Base-by-base conservation (phyloP, 140 eudicot species). In the Oenanthe javanica region DNA sequence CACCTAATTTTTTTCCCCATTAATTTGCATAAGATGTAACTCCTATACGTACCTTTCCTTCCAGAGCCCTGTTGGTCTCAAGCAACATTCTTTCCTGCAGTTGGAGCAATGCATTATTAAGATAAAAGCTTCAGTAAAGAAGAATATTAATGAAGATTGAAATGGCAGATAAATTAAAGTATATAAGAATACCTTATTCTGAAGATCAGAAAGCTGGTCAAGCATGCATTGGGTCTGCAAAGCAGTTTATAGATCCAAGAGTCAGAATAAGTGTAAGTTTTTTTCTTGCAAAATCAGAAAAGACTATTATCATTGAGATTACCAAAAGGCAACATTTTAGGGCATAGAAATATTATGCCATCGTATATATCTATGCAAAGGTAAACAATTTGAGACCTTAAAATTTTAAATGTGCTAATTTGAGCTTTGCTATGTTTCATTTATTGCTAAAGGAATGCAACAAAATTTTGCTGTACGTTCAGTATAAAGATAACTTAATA, bases 191-290 rank as follows among this genome's bases (percentile, higher is more conserved):
- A 93, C 98, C 98, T 92, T 90, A 51, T 80, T 80, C 86, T 92
- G 97, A 84, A 94, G 98, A 81, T 94, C 98, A 63, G 96, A 86
- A 63, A 94, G 97, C 79, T 89, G 93, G 88, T 94, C 98, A 42
- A 94, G 84, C 97, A 94, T 92, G 10, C 84, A 88, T 79, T 94
- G 98, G 38, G 98, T 94, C 98, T 94, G 90, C 81, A 40, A 40
- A 57, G 72, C 52, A 78, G 27, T n/a, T 57, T 1, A 71, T 6
- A 31, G 23, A 71, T 42, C 45, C 45, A 42, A 71, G 50, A 71
- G 69, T 61, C 36, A 61, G 8, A 61, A 61, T 27, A 61, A 1
- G n/a, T 61, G 5, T 61, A 21, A 61, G 69, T 36, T 61, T 61
- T 61, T 61, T 61, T 36, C 36, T 61, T n/a, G 14, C 69, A 61